Percentiles rank a stretch among this genome's conserved stretches.
Evolutionary conservation across 148 eudicot species (phyloP).

Genomic region (Camellia sinensis): DNA sequence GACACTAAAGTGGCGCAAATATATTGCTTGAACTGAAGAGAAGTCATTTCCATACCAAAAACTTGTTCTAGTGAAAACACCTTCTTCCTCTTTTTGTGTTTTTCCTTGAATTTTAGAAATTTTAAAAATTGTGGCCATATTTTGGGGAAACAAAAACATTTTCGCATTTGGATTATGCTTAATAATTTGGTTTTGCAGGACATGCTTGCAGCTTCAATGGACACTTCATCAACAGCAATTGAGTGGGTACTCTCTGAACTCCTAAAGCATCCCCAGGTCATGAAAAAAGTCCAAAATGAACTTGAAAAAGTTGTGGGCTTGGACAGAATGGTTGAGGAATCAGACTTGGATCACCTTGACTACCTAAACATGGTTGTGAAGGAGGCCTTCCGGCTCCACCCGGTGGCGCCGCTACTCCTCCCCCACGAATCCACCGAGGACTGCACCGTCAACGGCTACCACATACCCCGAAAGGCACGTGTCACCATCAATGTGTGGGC

Average conservation of each 20-base stretch:
- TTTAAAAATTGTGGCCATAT: no score
- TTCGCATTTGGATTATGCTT: no score
- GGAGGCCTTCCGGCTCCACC: conserved; percentile 34
- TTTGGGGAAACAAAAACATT: no score
- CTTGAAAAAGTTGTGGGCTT: conserved; percentile 10
- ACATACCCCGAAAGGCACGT: conserved; percentile 27
- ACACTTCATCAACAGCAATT: conserved; percentile 18
- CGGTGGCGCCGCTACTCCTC: conserved; percentile 28
- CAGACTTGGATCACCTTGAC: conserved; percentile 15
- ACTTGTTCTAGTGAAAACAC: no score
- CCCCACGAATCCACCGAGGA: conserved; percentile 32
- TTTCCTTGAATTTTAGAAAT: no score
- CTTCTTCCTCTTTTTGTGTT: no score
- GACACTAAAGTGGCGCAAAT: no score
- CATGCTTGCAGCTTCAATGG: conserved; percentile 23
- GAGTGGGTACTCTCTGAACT: conserved; percentile 21
- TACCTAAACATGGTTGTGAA: conserved; percentile 35
- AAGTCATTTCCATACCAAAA: no score
- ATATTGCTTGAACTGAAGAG: no score
- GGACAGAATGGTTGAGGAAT: conserved; percentile 19
- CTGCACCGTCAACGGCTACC: conserved; percentile 21
- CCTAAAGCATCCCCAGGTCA: not conserved
- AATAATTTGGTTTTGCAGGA: conserved; percentile 16
- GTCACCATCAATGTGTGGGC: conserved; percentile 31
- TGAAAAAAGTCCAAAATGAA: conserved; percentile 11